Base-by-base conservation (phyloP, 2,329 filamentous ascomycete genomes). In the Xylaria sp. region DNA sequence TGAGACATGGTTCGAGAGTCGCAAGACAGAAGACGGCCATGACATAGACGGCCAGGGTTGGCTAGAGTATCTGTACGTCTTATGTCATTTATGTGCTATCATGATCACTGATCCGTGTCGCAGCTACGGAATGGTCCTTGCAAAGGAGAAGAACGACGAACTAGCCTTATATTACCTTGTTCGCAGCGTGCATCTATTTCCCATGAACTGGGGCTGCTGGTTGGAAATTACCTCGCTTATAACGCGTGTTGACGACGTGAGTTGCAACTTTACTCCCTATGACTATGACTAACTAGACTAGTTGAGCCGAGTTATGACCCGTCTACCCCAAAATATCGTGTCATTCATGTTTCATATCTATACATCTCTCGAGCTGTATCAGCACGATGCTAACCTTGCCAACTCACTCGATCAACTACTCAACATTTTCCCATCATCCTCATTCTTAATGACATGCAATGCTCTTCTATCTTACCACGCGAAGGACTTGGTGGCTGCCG, bases 141-240 rank as follows among this genome's bases (percentile, higher is more conserved):
- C 93, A 43, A 97, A 94, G 80, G 92, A 94, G 70, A 97, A 97
- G 81, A 98, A 96, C 75, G 94, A 97, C 73, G 87, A 90, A 54
- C 87, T 92, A 69, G 96, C 96, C 1, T 90, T 95, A 80, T 89
- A 92, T 71, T 97, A 92, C 86, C 86, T 99, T n/a, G 85, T 98
- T 61, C 88, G 90, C 71, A 97, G 94, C 77, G 93, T 98, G 10
- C 92, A 97, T 78, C 83, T 94, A 49, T 97, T 94, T 76, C 93
- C 94, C 1, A 97, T 94, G 88, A 97, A 98, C 78, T 99, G 96
- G 96, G 94, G 94, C 8, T 94, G 94, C 70, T 99, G 96, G 96
- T 87, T 96, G 67, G 96, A 99, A 82, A 88, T 99, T 79, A 93
- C 92, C 3, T 90, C 90, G 48, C 85, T 98, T 31, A 88, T 97